Percentiles rank a stretch among this genome's conserved stretches.
Conservation (phyloP, 2,329 filamentous ascomycete species). For the Monilinia fructicola region DNA sequence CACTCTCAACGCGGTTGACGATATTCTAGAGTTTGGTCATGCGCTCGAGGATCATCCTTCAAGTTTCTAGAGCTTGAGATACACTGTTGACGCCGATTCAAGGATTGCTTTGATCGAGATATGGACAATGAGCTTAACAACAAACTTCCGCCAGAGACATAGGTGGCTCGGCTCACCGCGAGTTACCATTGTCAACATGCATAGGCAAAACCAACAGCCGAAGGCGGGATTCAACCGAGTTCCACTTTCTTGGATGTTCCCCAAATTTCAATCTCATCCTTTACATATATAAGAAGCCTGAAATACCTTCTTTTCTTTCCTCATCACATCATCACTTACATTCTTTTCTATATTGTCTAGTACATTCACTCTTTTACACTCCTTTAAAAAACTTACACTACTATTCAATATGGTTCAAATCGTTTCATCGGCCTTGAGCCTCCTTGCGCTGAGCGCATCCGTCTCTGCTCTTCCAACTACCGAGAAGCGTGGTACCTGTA, state of each 20-base stretch:
- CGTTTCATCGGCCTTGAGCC: conserved; percentile 28
- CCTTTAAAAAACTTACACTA: conserved; percentile 7
- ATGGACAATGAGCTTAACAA: not conserved
- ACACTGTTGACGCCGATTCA: not conserved
- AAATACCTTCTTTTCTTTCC: conserved; percentile 1
- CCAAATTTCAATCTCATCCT: conserved; percentile 5
- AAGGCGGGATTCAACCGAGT: not conserved
- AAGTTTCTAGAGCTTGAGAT: not conserved
- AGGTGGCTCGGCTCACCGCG: not conserved
- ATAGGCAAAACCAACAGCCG: not conserved
- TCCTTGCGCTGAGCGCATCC: conserved; percentile 28
- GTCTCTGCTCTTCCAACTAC: conserved; percentile 27
- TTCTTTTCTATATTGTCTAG: conserved; percentile 12
- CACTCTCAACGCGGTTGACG: not conserved
- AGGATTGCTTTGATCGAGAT: conserved; percentile 1
- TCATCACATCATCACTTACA: conserved; percentile 15
- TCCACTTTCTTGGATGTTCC: not conserved
- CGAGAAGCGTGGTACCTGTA: conserved; percentile 46
- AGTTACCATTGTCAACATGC: not conserved
- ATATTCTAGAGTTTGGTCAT: not conserved
- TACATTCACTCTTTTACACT: conserved; percentile 18
- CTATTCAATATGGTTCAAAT: conserved; percentile 34
- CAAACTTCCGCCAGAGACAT: not conserved
- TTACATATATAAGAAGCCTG: conserved; percentile 8
- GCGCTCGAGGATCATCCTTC: not conserved